Percentiles rank a stretch among this genome's conserved stretches.
These are phyloP conservation scores for Mycosphaerella arachidis DNA, from an alignment of 2,329 filamentous ascomycete genomes.

Conservation along the genomic window DNA sequence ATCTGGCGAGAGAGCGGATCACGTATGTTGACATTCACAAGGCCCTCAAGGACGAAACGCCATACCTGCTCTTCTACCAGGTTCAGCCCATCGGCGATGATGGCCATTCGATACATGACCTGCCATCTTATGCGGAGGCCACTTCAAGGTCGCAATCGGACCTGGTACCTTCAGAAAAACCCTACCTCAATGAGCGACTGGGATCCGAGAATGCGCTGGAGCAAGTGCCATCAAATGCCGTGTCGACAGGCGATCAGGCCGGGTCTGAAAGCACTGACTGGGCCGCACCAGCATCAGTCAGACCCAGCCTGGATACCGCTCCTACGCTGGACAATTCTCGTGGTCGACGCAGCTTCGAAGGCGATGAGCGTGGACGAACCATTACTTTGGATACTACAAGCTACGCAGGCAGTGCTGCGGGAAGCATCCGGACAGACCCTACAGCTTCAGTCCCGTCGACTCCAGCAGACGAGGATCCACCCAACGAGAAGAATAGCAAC, in stretches of 20 bases:
- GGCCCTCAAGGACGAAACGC: constrained; percentile 78
- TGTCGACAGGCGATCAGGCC: constrained; percentile 7
- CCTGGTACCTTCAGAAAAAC: constrained; percentile 24
- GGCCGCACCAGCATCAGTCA: constrained; percentile 9
- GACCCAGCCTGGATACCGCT: constrained; percentile 31
- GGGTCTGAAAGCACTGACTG: constrained; percentile 21
- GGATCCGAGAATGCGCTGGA: constrained; percentile 20
- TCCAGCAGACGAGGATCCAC: constrained; percentile 39
- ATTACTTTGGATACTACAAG: constrained; percentile 39
- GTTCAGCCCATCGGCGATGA: constrained; percentile 80
- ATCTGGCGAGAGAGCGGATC: constrained; percentile 70
- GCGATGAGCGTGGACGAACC: constrained; percentile 37
- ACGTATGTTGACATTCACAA: constrained; percentile 71
- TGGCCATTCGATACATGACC: constrained; percentile 33
- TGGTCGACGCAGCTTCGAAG: constrained; percentile 36
- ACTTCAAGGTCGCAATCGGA: constrained; percentile 29
- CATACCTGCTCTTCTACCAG: constrained; percentile 93
- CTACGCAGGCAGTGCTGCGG: constrained; percentile 26
- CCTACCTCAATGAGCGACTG: constrained; percentile 17
- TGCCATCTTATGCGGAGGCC: constrained; percentile 42
- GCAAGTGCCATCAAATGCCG: constrained; percentile 11
- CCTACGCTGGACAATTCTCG: constrained; percentile 18
- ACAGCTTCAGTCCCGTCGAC: constrained; percentile 36
- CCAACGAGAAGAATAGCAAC: constrained; percentile 11
- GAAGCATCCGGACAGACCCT: constrained; percentile 24